phyloP scores from a whole-genome alignment of 345 rosid genomes.

The Ricinus communis region DNA sequence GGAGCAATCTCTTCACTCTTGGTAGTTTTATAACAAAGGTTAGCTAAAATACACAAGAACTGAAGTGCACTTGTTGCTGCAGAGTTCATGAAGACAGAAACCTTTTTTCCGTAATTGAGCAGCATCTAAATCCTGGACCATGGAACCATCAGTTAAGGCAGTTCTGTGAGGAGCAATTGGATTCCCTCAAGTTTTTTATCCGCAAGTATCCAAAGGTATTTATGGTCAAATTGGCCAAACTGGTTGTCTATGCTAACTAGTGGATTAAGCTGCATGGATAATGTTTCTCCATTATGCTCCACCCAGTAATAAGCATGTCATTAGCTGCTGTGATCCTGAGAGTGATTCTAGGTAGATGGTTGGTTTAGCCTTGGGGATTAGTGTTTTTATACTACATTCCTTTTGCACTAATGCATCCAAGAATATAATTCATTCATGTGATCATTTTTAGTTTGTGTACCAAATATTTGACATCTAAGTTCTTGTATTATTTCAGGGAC shows the following conservation, averaged over 20 bases:
- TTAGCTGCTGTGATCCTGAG: background rate
- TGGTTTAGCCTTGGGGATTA: background rate
- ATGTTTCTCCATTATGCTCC: background rate
- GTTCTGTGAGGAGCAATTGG: slow-evolving; percentile 59
- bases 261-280: background rate
- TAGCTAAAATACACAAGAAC: background rate
- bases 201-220: slow-evolving; percentile 59
- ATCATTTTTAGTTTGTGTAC: background rate
- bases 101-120: slow-evolving; percentile 53
- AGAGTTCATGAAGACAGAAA: slow-evolving; percentile 68
- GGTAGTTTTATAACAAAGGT: background rate
- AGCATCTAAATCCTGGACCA: slow-evolving; percentile 77
- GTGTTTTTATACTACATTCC: background rate
- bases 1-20: slow-evolving; percentile 1
- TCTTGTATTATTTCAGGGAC: slow-evolving; percentile 44
- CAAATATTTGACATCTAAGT: background rate
- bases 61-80: slow-evolving; percentile 23
- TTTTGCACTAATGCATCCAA: background rate
- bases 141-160: slow-evolving; percentile 63
- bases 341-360: background rate
- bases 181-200: slow-evolving; percentile 63
- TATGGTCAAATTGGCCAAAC: background rate
- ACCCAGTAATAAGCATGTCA: background rate
- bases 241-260: background rate
- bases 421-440: background rate